phyloP scores from a whole-genome alignment of 495 filamentous ascomycete genomes.

The Geopyxis carbonaria region DNA sequence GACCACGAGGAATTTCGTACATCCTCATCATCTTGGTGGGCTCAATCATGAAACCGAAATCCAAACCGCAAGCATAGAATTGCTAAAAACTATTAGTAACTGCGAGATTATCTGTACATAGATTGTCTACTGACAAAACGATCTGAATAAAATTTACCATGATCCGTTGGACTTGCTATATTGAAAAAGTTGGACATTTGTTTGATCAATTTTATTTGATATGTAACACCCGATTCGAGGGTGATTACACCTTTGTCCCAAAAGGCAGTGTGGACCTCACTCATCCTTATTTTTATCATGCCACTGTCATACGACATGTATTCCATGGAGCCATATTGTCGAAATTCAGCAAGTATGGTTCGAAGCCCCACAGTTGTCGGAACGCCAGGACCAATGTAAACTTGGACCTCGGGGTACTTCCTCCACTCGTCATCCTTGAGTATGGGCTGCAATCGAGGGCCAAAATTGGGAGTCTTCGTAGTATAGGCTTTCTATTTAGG shows the following conservation, averaged over 20 bases:
- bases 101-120: background rate
- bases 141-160: background rate
- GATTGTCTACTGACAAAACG: background rate
- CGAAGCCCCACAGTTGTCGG: conserved; percentile 6
- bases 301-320: too few relatives aligned
- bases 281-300: background rate
- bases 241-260: background rate
- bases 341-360: conserved; percentile 21
- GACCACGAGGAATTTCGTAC: conserved; percentile 13
- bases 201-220: background rate
- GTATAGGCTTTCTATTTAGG: too few relatives aligned
- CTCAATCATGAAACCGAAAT: conserved; percentile 39
- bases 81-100: conserved; percentile 8
- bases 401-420: conserved; percentile 8
- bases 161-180: background rate
- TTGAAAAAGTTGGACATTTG: background rate
- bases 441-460: background rate
- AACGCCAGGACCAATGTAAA: conserved; percentile 8
- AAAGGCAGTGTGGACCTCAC: background rate
- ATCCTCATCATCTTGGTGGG: conserved; percentile 34
- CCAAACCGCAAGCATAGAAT: conserved; percentile 25
- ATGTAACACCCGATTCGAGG: background rate
- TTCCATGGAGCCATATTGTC: conserved; percentile 20
- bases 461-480: background rate
- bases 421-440: conserved; percentile 9